A percentile compares a stretch with the other conserved stretches of the same genome.
Evolutionary conservation across 352 stramenopile species (phyloP).

Genomic region (Peronosclerospora sorghi): DNA sequence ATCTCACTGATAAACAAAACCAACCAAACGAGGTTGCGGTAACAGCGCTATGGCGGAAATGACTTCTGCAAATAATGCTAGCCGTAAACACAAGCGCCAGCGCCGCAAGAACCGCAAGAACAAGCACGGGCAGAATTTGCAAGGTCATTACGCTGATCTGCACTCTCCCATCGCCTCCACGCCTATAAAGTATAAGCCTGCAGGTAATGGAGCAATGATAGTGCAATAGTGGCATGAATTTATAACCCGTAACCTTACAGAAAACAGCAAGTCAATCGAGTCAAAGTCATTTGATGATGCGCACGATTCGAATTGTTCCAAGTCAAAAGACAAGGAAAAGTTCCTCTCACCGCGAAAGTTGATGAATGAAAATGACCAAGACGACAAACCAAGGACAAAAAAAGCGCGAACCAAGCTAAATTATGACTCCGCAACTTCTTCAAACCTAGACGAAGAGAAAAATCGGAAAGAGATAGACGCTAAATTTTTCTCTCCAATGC

Average conservation of each 20-base stretch:
- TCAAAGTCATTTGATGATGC: constrained; percentile 12
- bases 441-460: constrained; percentile 2
- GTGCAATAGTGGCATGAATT: neutral
- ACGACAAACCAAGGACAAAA: constrained; percentile 13
- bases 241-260: constrained; percentile 5
- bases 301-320: constrained; percentile 7
- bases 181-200: constrained; percentile 57
- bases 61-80: constrained; percentile 6
- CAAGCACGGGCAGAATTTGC: constrained; percentile 10
- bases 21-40: too few relatives aligned
- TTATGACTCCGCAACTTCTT: constrained; percentile 11
- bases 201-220: constrained; percentile 10
- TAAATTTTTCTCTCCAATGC: constrained; percentile 56
- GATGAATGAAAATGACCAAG: constrained; percentile 14
- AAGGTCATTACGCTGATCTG: constrained; percentile 67
- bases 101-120: constrained; percentile 19
- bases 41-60: constrained; percentile 14
- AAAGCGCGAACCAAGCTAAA: constrained; percentile 17
- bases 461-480: constrained; percentile 6
- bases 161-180: constrained; percentile 77
- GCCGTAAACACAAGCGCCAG: constrained; percentile 25
- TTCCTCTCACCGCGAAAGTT: constrained; percentile 63
- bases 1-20: too few relatives aligned
- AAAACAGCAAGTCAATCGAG: constrained; percentile 41
- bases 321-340: constrained; percentile 25